phyloP scores from a whole-genome alignment of 148 eudicot genomes.

The Chenopodium berlandieri region DNA sequence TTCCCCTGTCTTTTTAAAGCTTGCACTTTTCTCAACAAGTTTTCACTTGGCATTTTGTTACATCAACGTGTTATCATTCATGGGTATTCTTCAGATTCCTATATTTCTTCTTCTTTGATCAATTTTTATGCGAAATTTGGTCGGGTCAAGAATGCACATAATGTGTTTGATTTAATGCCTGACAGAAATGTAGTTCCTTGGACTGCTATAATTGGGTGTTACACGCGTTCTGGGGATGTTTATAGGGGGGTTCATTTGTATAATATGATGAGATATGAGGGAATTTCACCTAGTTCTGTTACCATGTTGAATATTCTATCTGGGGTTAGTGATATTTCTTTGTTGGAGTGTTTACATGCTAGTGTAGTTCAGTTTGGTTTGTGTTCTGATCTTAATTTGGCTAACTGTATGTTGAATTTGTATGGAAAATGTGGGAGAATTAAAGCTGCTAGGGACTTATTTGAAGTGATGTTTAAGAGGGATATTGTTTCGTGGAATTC shows the following conservation, averaged over 20 bases:
- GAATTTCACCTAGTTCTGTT: constrained; percentile 50
- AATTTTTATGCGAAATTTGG: constrained; percentile 60
- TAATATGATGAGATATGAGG: constrained; percentile 58
- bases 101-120: constrained; percentile 63
- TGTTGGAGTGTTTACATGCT: constrained; percentile 54
- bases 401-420: constrained; percentile 56
- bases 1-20: constrained; percentile 79
- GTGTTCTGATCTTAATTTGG: constrained; percentile 40
- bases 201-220: constrained; percentile 79
- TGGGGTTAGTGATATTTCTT: constrained; percentile 47
- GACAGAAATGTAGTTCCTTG: constrained; percentile 67
- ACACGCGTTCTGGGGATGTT: constrained; percentile 43
- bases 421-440: constrained; percentile 69
- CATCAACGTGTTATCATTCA: constrained; percentile 50
- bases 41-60: constrained; percentile 50
- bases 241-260: constrained; percentile 41
- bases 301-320: constrained; percentile 54
- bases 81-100: constrained; percentile 70
- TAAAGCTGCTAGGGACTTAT: constrained; percentile 51
- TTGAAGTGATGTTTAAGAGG: constrained; percentile 52
- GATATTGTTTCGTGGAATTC: constrained; percentile 93
- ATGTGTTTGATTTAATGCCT: constrained; percentile 76
- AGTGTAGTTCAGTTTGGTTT: constrained; percentile 47
- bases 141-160: constrained; percentile 38
- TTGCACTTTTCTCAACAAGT: constrained; percentile 48